Base-by-base conservation (phyloP, 441 rosid species). In the Heliophila coronopifolia region DNA sequence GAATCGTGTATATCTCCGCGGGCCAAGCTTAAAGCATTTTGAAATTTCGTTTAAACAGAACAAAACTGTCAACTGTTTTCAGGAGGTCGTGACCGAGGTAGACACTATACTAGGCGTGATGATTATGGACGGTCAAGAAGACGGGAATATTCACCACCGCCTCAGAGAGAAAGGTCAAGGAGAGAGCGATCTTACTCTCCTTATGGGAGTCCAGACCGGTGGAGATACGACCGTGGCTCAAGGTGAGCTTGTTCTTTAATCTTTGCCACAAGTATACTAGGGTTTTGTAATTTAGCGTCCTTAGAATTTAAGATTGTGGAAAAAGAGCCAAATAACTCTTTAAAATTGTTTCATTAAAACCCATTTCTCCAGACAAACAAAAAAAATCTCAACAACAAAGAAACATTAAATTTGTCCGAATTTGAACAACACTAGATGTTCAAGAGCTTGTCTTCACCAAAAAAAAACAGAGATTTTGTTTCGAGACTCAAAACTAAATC, bases 141-240 rank as follows among this genome's bases (percentile, higher is more conserved):
- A 65, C 14, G 24, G 9, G n/a, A n/a, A n/a, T n/a, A n/a, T n/a
- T 35, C 84, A 70, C 83, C 89, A n/a, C 68, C 68, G 6, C 46
- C 27, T 6, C 28, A 14, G 1, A 5, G 33, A 14, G 70, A 77
- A 71, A 81, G 83, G 61, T 66, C 80, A 14, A 79, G 83, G 74
- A 73, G 86, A 79, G 89, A 77, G 5, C 61, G 80, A 5, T 80
- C 88, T 44, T 76, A 62, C 66, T 78, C 77, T 3, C 86, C 86
- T 15, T 71, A 73, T 23, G 52, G 53, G 4, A 63, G 66, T 35
- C 65, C 73, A 39, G 62, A 40, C 13, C 58, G 63, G 55, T 58
- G 43, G 25, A 14, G 25, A 39, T n/a, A 24, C 10, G 27, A 58
- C 7, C 73, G 63, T 28, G 70, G 83, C 20, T 63, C 75, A 59